phyloP scores from a whole-genome alignment of 2,329 filamentous ascomycete species.

The Colletotrichum sp. region DNA sequence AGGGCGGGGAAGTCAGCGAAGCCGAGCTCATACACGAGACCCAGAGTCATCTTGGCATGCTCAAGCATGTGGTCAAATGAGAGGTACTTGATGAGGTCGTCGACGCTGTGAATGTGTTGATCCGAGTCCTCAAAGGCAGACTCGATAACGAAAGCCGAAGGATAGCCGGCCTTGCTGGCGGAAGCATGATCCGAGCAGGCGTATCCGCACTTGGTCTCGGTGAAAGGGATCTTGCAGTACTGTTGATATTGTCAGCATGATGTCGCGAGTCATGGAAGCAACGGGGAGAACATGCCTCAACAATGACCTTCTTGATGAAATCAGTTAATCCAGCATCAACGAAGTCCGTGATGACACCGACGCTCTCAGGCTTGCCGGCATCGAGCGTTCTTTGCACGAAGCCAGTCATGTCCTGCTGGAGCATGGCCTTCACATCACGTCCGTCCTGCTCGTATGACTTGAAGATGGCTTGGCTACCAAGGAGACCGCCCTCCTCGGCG shows the following conservation, averaged over 20 bases:
- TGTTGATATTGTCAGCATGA: constrained; percentile 30
- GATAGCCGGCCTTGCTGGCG: constrained; percentile 76
- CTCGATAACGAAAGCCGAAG: constrained; percentile 79
- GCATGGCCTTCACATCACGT: constrained; percentile 89
- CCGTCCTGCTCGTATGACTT: constrained; percentile 74
- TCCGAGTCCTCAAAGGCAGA: constrained; percentile 71
- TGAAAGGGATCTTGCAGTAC: constrained; percentile 89
- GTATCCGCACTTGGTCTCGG: constrained; percentile 89
- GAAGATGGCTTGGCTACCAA: constrained; percentile 92
- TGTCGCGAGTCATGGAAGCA: constrained; percentile 21
- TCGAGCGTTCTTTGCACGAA: constrained; percentile 84
- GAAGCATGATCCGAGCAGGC: constrained; percentile 80
- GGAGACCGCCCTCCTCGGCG: constrained; percentile 85
- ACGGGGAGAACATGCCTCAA: constrained; percentile 50
- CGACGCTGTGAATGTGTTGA: constrained; percentile 72
- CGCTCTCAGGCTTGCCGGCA: constrained; percentile 80
- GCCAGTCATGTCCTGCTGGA: constrained; percentile 98
- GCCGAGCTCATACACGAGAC: constrained; percentile 83
- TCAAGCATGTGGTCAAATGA: constrained; percentile 92
- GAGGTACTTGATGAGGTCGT: constrained; percentile 73
- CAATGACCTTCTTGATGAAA: constrained; percentile 91
- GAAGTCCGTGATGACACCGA: constrained; percentile 92
- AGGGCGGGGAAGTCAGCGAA: constrained; percentile 70
- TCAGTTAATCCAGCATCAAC: constrained; percentile 82
- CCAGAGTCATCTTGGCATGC: constrained; percentile 84